Evolutionary conservation across 208 protist genomes (phyloP).

Genomic region (Leishmania turanica): DNA sequence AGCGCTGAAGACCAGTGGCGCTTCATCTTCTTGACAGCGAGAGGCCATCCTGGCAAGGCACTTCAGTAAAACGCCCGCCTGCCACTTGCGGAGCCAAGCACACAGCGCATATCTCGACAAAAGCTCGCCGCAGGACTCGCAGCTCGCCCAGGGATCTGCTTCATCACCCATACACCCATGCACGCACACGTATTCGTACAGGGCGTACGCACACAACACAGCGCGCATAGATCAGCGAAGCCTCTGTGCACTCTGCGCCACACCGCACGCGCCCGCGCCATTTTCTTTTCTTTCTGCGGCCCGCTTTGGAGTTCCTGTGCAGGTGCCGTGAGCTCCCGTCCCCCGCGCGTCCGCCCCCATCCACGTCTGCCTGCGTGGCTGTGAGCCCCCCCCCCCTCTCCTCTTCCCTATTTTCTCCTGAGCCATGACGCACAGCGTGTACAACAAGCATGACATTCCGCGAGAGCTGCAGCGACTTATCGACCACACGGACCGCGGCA

Average conservation of each 20-base stretch:
- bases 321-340: too few relatives aligned
- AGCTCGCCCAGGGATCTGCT: not conserved
- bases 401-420: not conserved
- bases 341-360: not conserved
- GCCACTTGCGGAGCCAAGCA: not conserved
- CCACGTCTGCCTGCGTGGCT: not conserved
- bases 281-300: not conserved
- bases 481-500: conserved; percentile 65
- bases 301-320: not conserved
- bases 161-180: not conserved
- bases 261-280: not conserved
- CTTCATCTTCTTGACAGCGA: not conserved
- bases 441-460: conserved; percentile 35
- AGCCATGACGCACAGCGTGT: conserved; percentile 9
- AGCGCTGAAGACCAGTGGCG: not conserved
- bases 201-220: not conserved
- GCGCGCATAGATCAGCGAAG: not conserved
- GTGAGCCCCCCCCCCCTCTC: not conserved
- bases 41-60: not conserved
- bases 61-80: not conserved
- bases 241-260: not conserved
- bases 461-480: conserved; percentile 50
- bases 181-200: not conserved
- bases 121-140: not conserved
- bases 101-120: not conserved